phyloP scores from a whole-genome alignment of 257 asterid species.

The Ilex aquifolium region DNA sequence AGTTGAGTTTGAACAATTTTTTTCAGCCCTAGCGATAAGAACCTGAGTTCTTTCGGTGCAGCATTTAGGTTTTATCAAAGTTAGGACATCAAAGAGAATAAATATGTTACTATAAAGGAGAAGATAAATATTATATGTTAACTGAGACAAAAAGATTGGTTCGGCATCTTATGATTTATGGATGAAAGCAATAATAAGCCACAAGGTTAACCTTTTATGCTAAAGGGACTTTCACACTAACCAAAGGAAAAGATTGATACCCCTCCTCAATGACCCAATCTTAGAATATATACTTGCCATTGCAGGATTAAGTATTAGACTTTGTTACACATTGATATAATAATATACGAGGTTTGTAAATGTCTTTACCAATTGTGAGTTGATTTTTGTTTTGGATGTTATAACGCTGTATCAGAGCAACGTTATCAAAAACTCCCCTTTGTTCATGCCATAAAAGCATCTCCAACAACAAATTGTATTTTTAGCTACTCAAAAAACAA shows the following conservation, averaged over 20 bases:
- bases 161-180: conserved; percentile 39
- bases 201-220: conserved; percentile 41
- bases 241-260: conserved; percentile 33
- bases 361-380: too few species aligned
- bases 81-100: not conserved
- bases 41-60: not conserved
- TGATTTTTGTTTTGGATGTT: too few species aligned
- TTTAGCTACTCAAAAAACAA: too few species aligned
- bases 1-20: too few species aligned
- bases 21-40: too few species aligned
- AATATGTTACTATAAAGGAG: not conserved
- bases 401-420: too few species aligned
- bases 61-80: conserved; percentile 6
- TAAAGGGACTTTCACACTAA: conserved; percentile 46
- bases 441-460: too few species aligned
- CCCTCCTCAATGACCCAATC: conserved; percentile 19
- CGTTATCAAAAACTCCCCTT: too few species aligned
- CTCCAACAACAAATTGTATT: too few species aligned
- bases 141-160: conserved; percentile 21
- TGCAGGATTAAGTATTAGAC: not conserved
- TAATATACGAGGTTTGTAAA: too few species aligned
- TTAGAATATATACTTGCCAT: conserved; percentile 27
- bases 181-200: conserved; percentile 35
- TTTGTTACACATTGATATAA: too few species aligned
- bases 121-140: not conserved